A percentile compares a stretch with the other conserved stretches of the same genome.
Conservation (phyloP, 208 protist genomes). For the Wallacemonas rigidus region DNA sequence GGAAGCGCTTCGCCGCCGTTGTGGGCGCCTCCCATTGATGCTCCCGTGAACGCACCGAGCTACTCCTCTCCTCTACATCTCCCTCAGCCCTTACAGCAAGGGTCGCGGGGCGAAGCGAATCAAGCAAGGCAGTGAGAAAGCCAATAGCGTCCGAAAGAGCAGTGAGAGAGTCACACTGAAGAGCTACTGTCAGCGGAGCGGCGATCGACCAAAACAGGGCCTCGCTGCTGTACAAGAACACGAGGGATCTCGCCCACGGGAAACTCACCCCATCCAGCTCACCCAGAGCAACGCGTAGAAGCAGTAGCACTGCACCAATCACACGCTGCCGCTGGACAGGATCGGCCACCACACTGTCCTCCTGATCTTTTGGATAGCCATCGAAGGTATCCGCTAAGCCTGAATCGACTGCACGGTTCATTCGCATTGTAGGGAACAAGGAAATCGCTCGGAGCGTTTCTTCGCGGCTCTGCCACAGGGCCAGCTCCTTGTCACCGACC, state of each 20-base stretch:
- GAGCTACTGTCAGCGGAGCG: conserved; percentile 1
- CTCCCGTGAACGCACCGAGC: too few species aligned
- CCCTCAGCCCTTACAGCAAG: background rate
- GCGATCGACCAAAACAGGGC: conserved; percentile 1
- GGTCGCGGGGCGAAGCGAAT: background rate
- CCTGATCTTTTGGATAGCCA: too few species aligned
- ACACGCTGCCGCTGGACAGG: background rate
- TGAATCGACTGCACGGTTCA: too few species aligned
- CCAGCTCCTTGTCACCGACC: background rate
- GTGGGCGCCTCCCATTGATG: too few species aligned
- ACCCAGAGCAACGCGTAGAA: background rate
- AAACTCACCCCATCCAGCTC: too few species aligned
- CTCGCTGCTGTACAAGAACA: background rate
- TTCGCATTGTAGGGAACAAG: background rate
- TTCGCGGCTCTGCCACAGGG: conserved; percentile 9
- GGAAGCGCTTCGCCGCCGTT: background rate
- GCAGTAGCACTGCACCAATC: background rate
- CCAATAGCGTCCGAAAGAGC: background rate
- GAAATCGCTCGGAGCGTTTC: background rate
- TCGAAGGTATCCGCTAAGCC: too few species aligned
- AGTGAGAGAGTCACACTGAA: background rate
- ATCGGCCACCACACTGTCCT: background rate
- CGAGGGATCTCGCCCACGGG: too few species aligned
- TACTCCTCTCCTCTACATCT: background rate
- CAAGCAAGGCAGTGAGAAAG: background rate